A percentile compares a stretch with the other conserved stretches of the same genome.
Conservation (phyloP, 202 grass and related monocot species). For the Bolboschoenoplectus hybrid region DNA sequence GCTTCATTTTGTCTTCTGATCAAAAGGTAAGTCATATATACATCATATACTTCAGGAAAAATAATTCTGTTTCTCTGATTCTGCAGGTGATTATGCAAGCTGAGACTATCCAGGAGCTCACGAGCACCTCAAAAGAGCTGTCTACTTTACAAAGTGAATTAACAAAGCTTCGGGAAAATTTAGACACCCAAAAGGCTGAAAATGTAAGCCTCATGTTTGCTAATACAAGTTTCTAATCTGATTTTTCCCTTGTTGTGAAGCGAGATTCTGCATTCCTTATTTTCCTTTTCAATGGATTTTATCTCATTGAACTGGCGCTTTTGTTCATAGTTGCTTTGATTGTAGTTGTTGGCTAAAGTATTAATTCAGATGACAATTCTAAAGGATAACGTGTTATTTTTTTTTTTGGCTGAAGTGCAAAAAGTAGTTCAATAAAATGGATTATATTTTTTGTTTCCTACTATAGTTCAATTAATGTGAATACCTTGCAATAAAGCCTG, state of each 20-base stretch:
- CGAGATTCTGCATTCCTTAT: not conserved
- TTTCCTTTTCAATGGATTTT: conserved; percentile 23
- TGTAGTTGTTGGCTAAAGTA: not conserved
- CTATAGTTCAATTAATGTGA: not conserved
- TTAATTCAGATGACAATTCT: not conserved
- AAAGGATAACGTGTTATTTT: not conserved
- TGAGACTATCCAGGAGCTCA: conserved; percentile 95
- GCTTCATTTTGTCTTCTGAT: not conserved
- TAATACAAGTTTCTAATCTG: not conserved
- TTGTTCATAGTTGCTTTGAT: not conserved
- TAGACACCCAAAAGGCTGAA: conserved; percentile 76
- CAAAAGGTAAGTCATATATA: not conserved
- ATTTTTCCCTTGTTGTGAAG: not conserved
- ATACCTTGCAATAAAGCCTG: not conserved
- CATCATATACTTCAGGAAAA: not conserved
- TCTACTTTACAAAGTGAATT: conserved; percentile 85
- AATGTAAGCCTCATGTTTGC: conserved; percentile 57
- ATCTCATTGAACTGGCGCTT: not conserved
- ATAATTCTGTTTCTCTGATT: conserved; percentile 5
- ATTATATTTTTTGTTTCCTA: not conserved
- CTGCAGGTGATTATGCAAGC: conserved; percentile 96
- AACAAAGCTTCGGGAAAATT: conserved; percentile 62
- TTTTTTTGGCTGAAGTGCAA: conserved; percentile 4
- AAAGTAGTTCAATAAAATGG: not conserved
- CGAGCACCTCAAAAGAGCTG: conserved; percentile 93